Conservation (phyloP, 208 protist genomes). For the Zelonia costaricensis region DNA sequence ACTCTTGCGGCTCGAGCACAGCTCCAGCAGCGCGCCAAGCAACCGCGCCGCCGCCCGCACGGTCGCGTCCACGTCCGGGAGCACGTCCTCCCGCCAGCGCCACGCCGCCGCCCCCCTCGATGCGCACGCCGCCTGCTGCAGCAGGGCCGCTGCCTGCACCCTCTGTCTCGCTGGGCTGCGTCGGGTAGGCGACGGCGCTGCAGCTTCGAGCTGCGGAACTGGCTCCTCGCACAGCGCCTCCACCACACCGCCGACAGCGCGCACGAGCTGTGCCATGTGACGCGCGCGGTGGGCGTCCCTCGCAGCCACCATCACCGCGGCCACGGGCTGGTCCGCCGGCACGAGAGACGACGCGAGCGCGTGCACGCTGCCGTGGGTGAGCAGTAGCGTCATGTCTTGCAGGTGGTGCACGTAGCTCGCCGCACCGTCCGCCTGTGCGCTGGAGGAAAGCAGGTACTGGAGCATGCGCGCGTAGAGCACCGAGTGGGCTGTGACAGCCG, state of each 20-base stretch:
- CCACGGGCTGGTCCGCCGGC: conserved; percentile 34
- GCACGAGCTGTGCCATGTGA: conserved; percentile 21
- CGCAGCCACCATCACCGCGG: conserved; percentile 47
- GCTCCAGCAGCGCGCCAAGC: conserved; percentile 27
- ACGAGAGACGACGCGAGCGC: conserved; percentile 62
- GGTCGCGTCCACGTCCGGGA: conserved; percentile 27
- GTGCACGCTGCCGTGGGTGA: conserved; percentile 43
- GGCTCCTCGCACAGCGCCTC: conserved; percentile 32
- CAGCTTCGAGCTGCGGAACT: neutral
- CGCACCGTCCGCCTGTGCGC: conserved; percentile 6
- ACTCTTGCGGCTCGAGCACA: conserved; percentile 32
- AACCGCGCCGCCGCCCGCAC: conserved; percentile 18
- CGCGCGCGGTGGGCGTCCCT: conserved; percentile 29
- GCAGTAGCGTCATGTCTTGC: conserved; percentile 35
- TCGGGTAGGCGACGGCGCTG: neutral
- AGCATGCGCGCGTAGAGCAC: conserved; percentile 51
- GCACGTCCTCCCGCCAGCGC: conserved; percentile 20
- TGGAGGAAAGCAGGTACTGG: conserved; percentile 29
- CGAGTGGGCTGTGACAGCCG: conserved; percentile 32
- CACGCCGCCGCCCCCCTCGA: conserved; percentile 4
- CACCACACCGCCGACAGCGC: conserved; percentile 36
- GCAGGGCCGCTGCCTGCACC: neutral
- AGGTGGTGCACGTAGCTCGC: conserved; percentile 26
- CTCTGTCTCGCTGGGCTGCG: neutral
- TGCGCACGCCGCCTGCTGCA: neutral